Evolutionary conservation across 2,329 filamentous ascomycete genomes (phyloP), one percentile per base, ranked within the genome.

Genomic region (Chrysosporium queenslandicum): DNA sequence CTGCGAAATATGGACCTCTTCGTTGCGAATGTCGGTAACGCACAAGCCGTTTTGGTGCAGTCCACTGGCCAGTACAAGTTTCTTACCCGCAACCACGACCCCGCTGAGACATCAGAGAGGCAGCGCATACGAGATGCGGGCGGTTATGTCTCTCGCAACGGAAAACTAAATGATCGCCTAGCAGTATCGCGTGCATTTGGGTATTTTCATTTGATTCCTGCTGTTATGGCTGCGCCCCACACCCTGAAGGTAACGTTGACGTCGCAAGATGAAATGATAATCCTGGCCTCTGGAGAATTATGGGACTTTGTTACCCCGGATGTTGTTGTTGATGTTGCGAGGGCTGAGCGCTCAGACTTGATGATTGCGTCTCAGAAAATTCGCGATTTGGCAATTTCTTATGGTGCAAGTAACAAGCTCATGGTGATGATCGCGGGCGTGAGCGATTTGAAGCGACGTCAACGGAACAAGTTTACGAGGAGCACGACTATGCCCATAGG

Each of bases 371-470:
- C 92, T 3, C 91, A 97, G 66, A 95, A 94, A 71, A 78, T 98
- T 29, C 83, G 92, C 54, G 92, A 98, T 71, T 75, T 97, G 51
- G 92, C 92, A 39, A 95, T 98, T 65, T 88, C 91, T 1, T 97
- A 96, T 66, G 92, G 92, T 50, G 87, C 91, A 11, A 90, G 83
- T 1, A 85, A 85, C 64, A 98, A 98, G 72, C 87, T 97, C 58
- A 97, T 97, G 90, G 88, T 98, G 41, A 97, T 97, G 91, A 87
- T 98, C 75, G 83, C 98, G 51, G 91, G 90, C 52, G 86, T 98
- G 34, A 84, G 86, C 52, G 90, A 97, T 64, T 74, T 98, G 50
- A 91, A 94, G 71, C 86, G 87, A 64, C 81, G 88, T 53, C 86
- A 94, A 65, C 80, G 86, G 58, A 86, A 84, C 50, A 68, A 83